Evolutionary conservation across 306 rosid species (phyloP).

Genomic region (Heteromeles arbutifolia): DNA sequence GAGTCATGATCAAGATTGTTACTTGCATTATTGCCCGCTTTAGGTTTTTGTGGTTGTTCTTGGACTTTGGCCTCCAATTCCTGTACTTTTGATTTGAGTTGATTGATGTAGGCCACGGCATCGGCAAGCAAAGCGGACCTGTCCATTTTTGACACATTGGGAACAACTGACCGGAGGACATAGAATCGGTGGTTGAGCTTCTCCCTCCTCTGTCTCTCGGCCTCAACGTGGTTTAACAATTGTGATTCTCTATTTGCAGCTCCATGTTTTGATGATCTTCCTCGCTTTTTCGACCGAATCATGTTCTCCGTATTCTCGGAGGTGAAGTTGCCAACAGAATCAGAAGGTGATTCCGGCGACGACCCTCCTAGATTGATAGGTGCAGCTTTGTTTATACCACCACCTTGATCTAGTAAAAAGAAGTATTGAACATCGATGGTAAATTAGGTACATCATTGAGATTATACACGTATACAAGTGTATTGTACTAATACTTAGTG

Average conservation of each 20-base stretch:
- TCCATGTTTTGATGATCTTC: background rate
- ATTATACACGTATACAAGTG: too few species aligned
- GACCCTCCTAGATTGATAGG: background rate
- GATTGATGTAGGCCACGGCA: conserved; percentile 29
- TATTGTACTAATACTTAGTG: too few species aligned
- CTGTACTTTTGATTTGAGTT: conserved; percentile 26
- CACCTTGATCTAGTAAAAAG: too few species aligned
- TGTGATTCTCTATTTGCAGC: background rate
- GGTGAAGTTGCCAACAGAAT: background rate
- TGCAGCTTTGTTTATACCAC: background rate
- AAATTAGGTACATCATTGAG: too few species aligned
- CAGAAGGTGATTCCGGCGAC: background rate
- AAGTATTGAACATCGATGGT: too few species aligned
- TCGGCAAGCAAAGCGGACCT: conserved; percentile 40
- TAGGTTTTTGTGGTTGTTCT: background rate
- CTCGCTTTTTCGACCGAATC: background rate
- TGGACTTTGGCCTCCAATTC: background rate
- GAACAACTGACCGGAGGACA: conserved; percentile 42
- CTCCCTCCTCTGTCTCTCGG: conserved; percentile 42
- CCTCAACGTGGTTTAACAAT: conserved; percentile 28
- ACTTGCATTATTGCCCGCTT: background rate
- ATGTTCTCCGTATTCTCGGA: background rate
- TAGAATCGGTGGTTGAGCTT: conserved; percentile 40
- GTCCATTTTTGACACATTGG: conserved; percentile 54
- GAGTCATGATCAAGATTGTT: background rate